phyloP scores from a whole-genome alignment of 2,329 filamentous ascomycete genomes.

The Ophidiomyces ophidiicola region DNA sequence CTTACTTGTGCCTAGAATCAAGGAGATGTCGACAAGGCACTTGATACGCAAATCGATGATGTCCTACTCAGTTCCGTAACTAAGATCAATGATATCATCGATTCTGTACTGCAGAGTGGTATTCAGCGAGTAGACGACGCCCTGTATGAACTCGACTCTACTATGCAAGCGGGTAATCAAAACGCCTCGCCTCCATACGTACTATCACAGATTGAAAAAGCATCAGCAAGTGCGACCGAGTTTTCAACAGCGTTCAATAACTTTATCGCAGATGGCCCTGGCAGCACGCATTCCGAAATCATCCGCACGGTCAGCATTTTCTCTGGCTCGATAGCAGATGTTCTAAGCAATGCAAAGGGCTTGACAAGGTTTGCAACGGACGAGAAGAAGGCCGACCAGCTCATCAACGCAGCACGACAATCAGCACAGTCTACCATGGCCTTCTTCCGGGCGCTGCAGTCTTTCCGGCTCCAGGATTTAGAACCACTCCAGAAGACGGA shows the following conservation, averaged over 20 bases:
- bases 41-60: slow-evolving; percentile 84
- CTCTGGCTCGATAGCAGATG: slow-evolving; percentile 79
- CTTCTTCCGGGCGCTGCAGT: slow-evolving; percentile 90
- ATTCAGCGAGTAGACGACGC: slow-evolving; percentile 92
- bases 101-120: slow-evolving; percentile 86
- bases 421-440: slow-evolving; percentile 78
- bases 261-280: slow-evolving; percentile 92
- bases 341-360: slow-evolving; percentile 93
- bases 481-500: slow-evolving; percentile 89
- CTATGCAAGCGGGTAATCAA: slow-evolving; percentile 97
- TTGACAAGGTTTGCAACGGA: slow-evolving; percentile 84
- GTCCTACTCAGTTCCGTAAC: slow-evolving; percentile 73
- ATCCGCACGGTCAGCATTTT: slow-evolving; percentile 89
- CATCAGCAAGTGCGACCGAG: slow-evolving; percentile 84
- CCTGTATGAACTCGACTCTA: slow-evolving; percentile 90
- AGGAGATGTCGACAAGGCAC: slow-evolving; percentile 62
- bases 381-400: slow-evolving; percentile 81
- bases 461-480: slow-evolving; percentile 82
- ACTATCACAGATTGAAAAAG: slow-evolving; percentile 93
- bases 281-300: slow-evolving; percentile 75
- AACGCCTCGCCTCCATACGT: slow-evolving; percentile 92
- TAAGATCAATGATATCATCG: slow-evolving; percentile 95
- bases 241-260: slow-evolving; percentile 98
- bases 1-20: slow-evolving; percentile 41
- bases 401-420: slow-evolving; percentile 69